phyloP scores from a whole-genome alignment of 1,139 yeast species.

The Debaryomyces udenii region DNA sequence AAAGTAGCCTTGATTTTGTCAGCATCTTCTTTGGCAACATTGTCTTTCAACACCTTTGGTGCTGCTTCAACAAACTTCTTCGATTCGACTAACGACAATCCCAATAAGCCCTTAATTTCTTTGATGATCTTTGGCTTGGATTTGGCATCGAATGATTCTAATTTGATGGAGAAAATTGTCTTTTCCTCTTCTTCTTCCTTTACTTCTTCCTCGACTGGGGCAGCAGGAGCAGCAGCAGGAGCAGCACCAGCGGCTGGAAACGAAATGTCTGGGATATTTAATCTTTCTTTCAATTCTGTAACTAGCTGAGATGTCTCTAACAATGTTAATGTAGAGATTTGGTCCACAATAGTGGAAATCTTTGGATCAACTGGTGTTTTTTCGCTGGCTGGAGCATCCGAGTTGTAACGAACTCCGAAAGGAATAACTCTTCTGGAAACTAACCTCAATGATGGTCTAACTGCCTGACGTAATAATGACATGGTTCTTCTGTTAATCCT shows the following conservation, averaged over 20 bases:
- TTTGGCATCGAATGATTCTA: conserved; percentile 93
- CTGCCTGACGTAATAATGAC: conserved; percentile 43
- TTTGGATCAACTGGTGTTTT: conserved; percentile 78
- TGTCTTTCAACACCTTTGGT: conserved; percentile 88
- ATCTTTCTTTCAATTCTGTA: conserved; percentile 77
- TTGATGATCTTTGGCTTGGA: conserved; percentile 96
- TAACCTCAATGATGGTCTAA: conserved; percentile 41
- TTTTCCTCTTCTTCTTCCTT: conserved; percentile 87
- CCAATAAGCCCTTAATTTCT: conserved; percentile 91
- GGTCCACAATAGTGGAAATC: conserved; percentile 83
- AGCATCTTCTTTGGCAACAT: conserved; percentile 86
- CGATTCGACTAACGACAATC: conserved; percentile 92
- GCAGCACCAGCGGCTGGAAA: conserved; percentile 76
- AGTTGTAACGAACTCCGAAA: conserved; percentile 50
- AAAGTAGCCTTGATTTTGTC: conserved; percentile 90
- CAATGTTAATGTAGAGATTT: conserved; percentile 84
- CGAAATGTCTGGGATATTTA: conserved; percentile 91
- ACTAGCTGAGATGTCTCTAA: conserved; percentile 88
- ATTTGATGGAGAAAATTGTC: conserved; percentile 88
- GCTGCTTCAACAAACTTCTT: conserved; percentile 98
- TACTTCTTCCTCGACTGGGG: conserved; percentile 73
- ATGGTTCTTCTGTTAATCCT: conserved; percentile 13
- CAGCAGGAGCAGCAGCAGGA: conserved; percentile 72
- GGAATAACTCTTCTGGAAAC: conserved; percentile 30
- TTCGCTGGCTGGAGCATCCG: conserved; percentile 49